Evolutionary conservation across 768 basidiomycete species (phyloP).

Genomic region (Boletus eberwhitei): DNA sequence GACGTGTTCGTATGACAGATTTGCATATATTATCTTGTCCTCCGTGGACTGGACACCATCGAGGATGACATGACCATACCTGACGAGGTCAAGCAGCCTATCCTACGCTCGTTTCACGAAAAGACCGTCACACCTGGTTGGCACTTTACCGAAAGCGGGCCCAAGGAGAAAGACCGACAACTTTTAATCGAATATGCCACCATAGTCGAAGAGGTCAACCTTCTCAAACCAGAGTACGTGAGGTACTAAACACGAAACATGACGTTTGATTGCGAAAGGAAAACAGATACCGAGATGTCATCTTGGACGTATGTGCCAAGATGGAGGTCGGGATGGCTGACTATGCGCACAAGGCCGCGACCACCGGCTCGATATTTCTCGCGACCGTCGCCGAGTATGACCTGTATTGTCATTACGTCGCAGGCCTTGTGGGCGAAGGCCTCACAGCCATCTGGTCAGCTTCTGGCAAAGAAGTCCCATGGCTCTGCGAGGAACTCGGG

Average conservation of each 20-base stretch:
- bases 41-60: conserved; percentile 93
- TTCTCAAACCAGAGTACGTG: conserved; percentile 57
- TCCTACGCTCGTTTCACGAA: conserved; percentile 79
- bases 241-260: neutral
- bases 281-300: conserved; percentile 68
- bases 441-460: conserved; percentile 85
- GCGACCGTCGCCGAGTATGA: conserved; percentile 84
- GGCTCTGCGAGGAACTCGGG: conserved; percentile 77
- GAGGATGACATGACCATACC: conserved; percentile 98
- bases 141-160: conserved; percentile 79
- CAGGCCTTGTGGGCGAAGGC: conserved; percentile 95
- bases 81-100: conserved; percentile 78
- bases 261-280: neutral
- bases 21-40: conserved; percentile 90
- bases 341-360: conserved; percentile 80
- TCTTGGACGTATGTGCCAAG: conserved; percentile 77
- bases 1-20: conserved; percentile 49
- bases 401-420: conserved; percentile 98
- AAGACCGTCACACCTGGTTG: conserved; percentile 81
- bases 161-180: conserved; percentile 83
- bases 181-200: conserved; percentile 80
- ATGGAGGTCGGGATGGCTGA: conserved; percentile 97
- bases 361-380: conserved; percentile 66
- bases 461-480: conserved; percentile 74
- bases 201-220: conserved; percentile 77